These are phyloP conservation scores for Hanseniaspora lachancei DNA, from an alignment of 805 yeast genomes.

Conservation along the genomic window DNA sequence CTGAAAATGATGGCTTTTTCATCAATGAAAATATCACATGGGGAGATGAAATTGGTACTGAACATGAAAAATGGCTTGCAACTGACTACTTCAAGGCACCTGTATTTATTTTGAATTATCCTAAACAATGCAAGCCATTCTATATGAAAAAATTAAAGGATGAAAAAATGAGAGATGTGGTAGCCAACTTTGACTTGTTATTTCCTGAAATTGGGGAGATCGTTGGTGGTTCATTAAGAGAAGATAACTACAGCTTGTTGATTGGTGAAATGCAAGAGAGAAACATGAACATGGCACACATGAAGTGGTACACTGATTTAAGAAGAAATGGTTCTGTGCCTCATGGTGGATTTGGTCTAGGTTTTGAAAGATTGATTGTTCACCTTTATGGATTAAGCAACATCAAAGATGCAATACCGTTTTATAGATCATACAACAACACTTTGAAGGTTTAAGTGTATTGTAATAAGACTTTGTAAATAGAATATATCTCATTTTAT, in stretches of 20 bases:
- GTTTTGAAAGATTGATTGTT: constrained; percentile 72
- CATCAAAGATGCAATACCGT: constrained; percentile 74
- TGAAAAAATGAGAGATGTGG: constrained; percentile 35
- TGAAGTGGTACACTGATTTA: constrained; percentile 71
- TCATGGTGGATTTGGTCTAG: constrained; percentile 96
- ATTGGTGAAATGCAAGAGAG: constrained; percentile 37
- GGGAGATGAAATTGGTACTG: constrained; percentile 68
- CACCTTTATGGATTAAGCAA: constrained; percentile 56
- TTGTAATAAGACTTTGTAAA: neutral
- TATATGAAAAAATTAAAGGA: constrained; percentile 57
- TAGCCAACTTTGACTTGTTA: constrained; percentile 78
- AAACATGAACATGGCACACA: constrained; percentile 40
- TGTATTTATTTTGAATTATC: constrained; percentile 83
- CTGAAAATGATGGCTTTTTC: constrained; percentile 25
- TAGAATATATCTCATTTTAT: too few species aligned
- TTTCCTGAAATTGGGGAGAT: constrained; percentile 89
- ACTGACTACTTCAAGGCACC: constrained; percentile 48
- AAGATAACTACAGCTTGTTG: constrained; percentile 43
- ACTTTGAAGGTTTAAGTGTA: constrained; percentile 18
- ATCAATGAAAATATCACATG: constrained; percentile 30
- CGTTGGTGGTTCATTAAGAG: constrained; percentile 89
- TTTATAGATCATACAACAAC: constrained; percentile 60
- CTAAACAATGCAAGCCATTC: constrained; percentile 66
- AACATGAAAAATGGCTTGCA: constrained; percentile 86
- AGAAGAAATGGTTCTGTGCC: constrained; percentile 73